Evolutionary conservation across 75 land plant genomes (phyloP), one percentile per base, ranked within the genome.

Genomic region (Chamaecyparis obtusa): DNA sequence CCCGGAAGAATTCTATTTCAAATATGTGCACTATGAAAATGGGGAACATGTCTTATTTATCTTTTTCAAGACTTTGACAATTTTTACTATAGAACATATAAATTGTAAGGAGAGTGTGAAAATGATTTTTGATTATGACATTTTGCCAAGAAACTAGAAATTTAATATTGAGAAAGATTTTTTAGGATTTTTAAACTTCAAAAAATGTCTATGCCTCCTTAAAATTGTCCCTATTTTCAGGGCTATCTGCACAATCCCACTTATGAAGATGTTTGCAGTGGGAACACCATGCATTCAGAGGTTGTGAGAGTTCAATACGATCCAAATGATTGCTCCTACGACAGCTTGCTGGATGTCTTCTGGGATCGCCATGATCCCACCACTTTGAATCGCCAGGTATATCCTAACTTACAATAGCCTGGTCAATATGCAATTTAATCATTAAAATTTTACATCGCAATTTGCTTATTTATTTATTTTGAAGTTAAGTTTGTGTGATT

Each of bases 321-420:
- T 77, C 97, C 97, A 9, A 74, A 76, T 24, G 86, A 84, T 83
- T 94, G 95, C 87, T 84, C 89, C 36, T 97, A 94, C 49, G 93
- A 91, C 82, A 89, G 84, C 27, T 90, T 97, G 85, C 89, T 97
- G 37, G 85, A 89, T 79, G 87, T 89, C 9, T 97, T 97, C 87
- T 97, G 98, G 99, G 84, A 83, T n/a, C 92, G 93, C 35, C 96
- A 94, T 83, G 98, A 97, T 87, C 99, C 99, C 36, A 97, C 99
- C 64, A 91, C 95, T 60, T 92, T 91, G 84, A 96, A 97, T 89
- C 97, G 99, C 79, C 98, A 96, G 95, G 99, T 96, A 86, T 78
- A 16, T 13, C 76, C 76, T 32, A 33, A 74, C 37, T 32, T 74
- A 33, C 14, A 32, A 32, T 74, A 30, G 69, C n/a, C 24, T 64